phyloP scores from a whole-genome alignment of 257 asterid species.

The Capsicum baccatum region DNA sequence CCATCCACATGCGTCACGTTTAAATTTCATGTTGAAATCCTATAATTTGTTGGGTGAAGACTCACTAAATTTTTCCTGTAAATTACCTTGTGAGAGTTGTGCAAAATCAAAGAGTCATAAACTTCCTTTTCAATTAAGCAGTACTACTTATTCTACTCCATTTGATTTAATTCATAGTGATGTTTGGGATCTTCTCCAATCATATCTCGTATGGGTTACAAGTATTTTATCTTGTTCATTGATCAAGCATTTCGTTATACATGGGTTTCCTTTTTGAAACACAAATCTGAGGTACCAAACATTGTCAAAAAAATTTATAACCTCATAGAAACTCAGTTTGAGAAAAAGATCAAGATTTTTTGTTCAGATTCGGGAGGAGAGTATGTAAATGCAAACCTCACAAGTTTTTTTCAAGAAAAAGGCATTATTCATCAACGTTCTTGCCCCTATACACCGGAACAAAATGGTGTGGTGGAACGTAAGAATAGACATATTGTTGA shows the following conservation, averaged over 20 bases:
- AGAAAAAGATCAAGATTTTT: not conserved
- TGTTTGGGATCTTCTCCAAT: no score
- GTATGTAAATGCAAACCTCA: not conserved
- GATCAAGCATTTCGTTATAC: no score
- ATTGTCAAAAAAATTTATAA: not conserved
- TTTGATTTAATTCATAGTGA: not conserved
- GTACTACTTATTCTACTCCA: not conserved
- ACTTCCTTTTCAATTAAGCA: not conserved
- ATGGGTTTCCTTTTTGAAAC: not conserved
- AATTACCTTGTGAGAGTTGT: not conserved
- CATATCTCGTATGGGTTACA: no score
- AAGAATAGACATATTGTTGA: constrained; percentile 1
- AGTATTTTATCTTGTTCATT: no score
- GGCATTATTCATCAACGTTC: constrained; percentile 22
- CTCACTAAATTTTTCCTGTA: not conserved
- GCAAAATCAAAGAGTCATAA: not conserved
- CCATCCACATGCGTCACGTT: no score
- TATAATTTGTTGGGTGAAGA: no score
- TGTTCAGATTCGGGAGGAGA: not conserved
- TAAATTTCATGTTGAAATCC: no score
- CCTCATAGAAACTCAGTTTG: constrained; percentile 14
- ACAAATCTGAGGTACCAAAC: constrained; percentile 6
- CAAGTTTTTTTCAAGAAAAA: not conserved
- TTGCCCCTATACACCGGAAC: constrained; percentile 13
- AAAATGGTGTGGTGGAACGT: constrained; percentile 32